Percentiles rank a stretch among this genome's conserved stretches.
Conservation (phyloP, 1,284 basidiomycete genomes). For the Irpex sp. region DNA sequence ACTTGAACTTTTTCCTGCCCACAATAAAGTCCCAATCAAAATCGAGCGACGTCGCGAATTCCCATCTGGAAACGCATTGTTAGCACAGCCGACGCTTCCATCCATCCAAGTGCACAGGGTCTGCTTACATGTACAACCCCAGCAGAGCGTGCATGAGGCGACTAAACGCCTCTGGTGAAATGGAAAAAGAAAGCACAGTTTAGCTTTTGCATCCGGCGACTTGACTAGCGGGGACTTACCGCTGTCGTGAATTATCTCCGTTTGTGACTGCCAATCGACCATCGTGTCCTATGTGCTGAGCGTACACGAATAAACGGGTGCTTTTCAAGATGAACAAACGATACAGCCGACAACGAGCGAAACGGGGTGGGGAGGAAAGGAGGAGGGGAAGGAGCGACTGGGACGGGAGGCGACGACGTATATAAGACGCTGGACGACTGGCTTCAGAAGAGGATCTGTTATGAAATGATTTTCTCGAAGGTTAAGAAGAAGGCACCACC, state of each 20-base stretch:
- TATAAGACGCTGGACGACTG: not conserved
- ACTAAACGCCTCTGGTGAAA: slow-evolving; percentile 47
- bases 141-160: slow-evolving; percentile 66
- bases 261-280: slow-evolving; percentile 43
- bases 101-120: slow-evolving; percentile 5
- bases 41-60: slow-evolving; percentile 52
- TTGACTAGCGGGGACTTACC: slow-evolving; percentile 32
- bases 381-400: slow-evolving; percentile 7
- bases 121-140: slow-evolving; percentile 62
- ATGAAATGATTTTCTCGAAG: not conserved
- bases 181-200: not conserved
- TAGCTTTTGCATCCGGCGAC: not conserved
- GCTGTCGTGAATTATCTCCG: slow-evolving; percentile 45
- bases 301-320: not conserved
- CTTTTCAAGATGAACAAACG: slow-evolving; percentile 1
- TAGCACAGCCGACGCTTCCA: too few relatives aligned
- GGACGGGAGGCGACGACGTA: not conserved
- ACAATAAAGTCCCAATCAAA: slow-evolving; percentile 68
- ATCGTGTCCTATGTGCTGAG: slow-evolving; percentile 14
- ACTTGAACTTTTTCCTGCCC: slow-evolving; percentile 53
- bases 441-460: not conserved
- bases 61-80: slow-evolving; percentile 23
- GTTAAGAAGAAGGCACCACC: not conserved
- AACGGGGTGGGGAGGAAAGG: slow-evolving; percentile 10
- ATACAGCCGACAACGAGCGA: slow-evolving; percentile 5